Evolutionary conservation across 257 asterid genomes (phyloP).

Genomic region (Mentha longifolia): DNA sequence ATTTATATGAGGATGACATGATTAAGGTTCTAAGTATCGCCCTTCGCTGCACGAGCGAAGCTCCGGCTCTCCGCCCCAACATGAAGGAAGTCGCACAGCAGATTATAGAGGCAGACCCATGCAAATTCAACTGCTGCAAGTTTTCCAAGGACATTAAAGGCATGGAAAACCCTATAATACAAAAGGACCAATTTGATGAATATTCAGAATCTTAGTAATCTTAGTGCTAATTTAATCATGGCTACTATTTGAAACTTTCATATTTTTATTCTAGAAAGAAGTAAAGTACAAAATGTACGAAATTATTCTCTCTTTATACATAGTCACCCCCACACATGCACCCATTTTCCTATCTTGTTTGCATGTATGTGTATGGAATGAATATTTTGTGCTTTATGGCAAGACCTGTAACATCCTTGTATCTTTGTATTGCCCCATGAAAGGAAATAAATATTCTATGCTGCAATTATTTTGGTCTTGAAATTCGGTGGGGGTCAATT

Average conservation of each 20-base stretch:
- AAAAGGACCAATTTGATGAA: conserved; percentile 17
- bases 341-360: conserved; percentile 36
- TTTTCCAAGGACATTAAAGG: conserved; percentile 29
- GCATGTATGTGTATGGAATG: neutral
- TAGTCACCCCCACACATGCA: conserved; percentile 26
- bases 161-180: conserved; percentile 16
- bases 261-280: conserved; percentile 25
- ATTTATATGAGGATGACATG: conserved; percentile 73
- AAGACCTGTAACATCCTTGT: conserved; percentile 40
- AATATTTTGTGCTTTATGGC: conserved; percentile 38
- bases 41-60: conserved; percentile 73
- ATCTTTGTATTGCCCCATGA: conserved; percentile 44
- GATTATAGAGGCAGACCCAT: conserved; percentile 78
- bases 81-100: conserved; percentile 84
- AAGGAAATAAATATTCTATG: conserved; percentile 27
- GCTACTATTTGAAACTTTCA: neutral
- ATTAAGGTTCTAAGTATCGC: conserved; percentile 81
- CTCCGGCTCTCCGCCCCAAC: conserved; percentile 70
- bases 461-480: neutral
- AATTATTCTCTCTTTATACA: neutral
- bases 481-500: conserved; percentile 7
- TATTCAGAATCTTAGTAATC: neutral
- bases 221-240: neutral
- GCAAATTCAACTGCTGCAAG: conserved; percentile 54
- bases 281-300: conserved; percentile 31